Evolutionary conservation across 768 basidiomycete genomes (phyloP).

Genomic region (Tylopilus sp.): DNA sequence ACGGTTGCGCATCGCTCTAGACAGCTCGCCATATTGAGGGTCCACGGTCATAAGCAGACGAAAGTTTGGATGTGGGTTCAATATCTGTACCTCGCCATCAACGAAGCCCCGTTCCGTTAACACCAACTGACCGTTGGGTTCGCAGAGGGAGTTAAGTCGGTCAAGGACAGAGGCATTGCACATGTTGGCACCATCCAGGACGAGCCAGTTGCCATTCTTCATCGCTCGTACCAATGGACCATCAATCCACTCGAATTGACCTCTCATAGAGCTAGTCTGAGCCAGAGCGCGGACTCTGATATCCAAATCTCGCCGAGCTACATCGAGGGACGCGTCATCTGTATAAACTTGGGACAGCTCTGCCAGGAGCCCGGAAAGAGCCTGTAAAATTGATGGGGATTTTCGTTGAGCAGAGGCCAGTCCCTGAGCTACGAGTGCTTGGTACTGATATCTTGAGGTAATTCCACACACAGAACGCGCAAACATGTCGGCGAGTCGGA

Average conservation of each 20-base stretch:
- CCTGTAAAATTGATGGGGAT: constrained; percentile 20
- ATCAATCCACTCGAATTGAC: constrained; percentile 92
- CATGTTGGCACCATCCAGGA: constrained; percentile 90
- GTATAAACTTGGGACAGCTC: constrained; percentile 20
- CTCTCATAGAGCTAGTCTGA: constrained; percentile 30
- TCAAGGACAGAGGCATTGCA: constrained; percentile 96
- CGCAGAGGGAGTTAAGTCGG: constrained; percentile 94
- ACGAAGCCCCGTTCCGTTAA: constrained; percentile 88
- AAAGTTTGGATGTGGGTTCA: constrained; percentile 85
- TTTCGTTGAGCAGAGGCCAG: constrained; percentile 17
- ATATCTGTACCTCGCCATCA: constrained; percentile 65
- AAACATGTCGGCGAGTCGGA: constrained; percentile 37
- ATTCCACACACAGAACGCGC: constrained; percentile 34
- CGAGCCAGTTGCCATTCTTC: constrained; percentile 83
- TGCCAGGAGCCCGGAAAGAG: constrained; percentile 27
- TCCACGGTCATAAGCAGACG: constrained; percentile 93
- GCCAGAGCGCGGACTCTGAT: constrained; percentile 22
- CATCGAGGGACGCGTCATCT: constrained; percentile 11
- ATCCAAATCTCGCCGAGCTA: constrained; percentile 13
- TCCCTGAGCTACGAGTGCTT: constrained; percentile 11
- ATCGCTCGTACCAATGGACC: constrained; percentile 87
- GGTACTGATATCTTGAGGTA: constrained; percentile 15
- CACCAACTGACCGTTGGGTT: constrained; percentile 75
- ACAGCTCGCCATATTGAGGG: constrained; percentile 88
- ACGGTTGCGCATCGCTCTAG: constrained; percentile 97